These are phyloP conservation scores for Isoetes engelmannii DNA, from an alignment of 83 land plant genomes.

Conservation along the genomic window DNA sequence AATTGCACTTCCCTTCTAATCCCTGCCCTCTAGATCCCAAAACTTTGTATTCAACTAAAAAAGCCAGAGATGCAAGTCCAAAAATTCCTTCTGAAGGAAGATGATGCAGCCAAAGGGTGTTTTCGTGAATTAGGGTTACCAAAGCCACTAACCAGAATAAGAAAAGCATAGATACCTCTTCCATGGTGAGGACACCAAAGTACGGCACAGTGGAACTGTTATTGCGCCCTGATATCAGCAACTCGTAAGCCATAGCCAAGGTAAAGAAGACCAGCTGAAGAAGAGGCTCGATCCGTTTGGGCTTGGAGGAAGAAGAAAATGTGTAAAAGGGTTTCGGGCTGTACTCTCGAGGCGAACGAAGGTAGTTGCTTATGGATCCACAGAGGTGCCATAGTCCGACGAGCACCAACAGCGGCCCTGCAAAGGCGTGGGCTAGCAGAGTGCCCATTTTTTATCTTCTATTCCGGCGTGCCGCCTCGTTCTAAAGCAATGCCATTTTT, in stretches of 20 bases:
- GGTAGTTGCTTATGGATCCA: slow-evolving; percentile 36
- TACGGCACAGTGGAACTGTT: slow-evolving; percentile 20
- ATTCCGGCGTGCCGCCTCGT: no score
- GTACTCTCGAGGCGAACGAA: slow-evolving; percentile 29
- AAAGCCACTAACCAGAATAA: slow-evolving; percentile 33
- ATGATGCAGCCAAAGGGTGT: slow-evolving; percentile 18
- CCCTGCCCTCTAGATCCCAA: slow-evolving; percentile 25
- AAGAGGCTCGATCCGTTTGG: slow-evolving; percentile 9
- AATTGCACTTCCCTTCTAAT: slow-evolving; percentile 47
- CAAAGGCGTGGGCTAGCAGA: slow-evolving; percentile 34
- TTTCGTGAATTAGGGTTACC: slow-evolving; percentile 30
- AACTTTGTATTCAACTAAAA: slow-evolving; percentile 33
- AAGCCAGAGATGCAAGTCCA: slow-evolving; percentile 38
- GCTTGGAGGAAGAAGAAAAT: slow-evolving; percentile 8
- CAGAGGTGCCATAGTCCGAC: slow-evolving; percentile 47
- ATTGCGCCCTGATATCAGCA: slow-evolving; percentile 19
- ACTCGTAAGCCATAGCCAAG: slow-evolving; percentile 26
- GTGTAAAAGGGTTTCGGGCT: slow-evolving; percentile 39
- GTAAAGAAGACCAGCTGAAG: slow-evolving; percentile 21
- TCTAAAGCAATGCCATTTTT: no score
- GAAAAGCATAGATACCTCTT: slow-evolving; percentile 42
- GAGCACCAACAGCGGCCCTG: slow-evolving; percentile 34
- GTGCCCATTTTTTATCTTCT: slow-evolving; percentile 28
- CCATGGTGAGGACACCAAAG: slow-evolving; percentile 34
- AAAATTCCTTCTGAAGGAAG: slow-evolving; percentile 46